Evolutionary conservation across 2,329 filamentous ascomycete species (phyloP).

Genomic region (Claviceps paspali): DNA sequence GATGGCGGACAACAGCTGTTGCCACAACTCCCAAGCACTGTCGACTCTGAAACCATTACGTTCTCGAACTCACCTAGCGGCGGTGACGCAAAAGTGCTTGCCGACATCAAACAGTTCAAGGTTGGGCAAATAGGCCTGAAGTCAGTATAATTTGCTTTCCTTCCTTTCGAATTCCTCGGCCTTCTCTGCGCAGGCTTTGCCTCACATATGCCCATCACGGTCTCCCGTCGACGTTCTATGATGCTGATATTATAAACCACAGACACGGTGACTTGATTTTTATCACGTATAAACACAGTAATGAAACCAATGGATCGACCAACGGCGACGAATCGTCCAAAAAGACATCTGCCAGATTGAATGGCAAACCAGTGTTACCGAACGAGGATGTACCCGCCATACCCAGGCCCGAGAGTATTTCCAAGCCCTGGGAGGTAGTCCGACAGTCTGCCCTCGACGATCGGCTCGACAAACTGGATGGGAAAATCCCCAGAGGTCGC

Average conservation of each 20-base stretch:
- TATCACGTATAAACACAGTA: slow-evolving; percentile 57
- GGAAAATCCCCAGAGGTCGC: slow-evolving; percentile 65
- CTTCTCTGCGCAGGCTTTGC: neutral
- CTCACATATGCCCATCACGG: no score
- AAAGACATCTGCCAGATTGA: slow-evolving; percentile 51
- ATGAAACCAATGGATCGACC: slow-evolving; percentile 18
- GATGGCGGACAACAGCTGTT: slow-evolving; percentile 31
- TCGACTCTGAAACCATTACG: slow-evolving; percentile 43
- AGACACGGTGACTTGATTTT: slow-evolving; percentile 90
- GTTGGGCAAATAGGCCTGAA: slow-evolving; percentile 45
- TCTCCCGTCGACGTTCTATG: no score
- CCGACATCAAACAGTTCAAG: slow-evolving; percentile 39
- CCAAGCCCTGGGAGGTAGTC: slow-evolving; percentile 64
- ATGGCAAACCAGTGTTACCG: slow-evolving; percentile 57
- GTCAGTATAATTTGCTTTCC: slow-evolving; percentile 18
- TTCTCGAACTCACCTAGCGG: slow-evolving; percentile 46
- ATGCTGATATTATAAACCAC: neutral
- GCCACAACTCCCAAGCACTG: slow-evolving; percentile 42
- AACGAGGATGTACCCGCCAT: slow-evolving; percentile 52
- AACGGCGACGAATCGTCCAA: slow-evolving; percentile 22
- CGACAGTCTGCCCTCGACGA: slow-evolving; percentile 81
- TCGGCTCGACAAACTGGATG: slow-evolving; percentile 69
- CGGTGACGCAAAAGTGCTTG: slow-evolving; percentile 42
- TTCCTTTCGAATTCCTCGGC: neutral
- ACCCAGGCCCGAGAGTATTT: slow-evolving; percentile 46